Conservation (phyloP, 1,284 basidiomycete species). For the Boletus smithii region DNA sequence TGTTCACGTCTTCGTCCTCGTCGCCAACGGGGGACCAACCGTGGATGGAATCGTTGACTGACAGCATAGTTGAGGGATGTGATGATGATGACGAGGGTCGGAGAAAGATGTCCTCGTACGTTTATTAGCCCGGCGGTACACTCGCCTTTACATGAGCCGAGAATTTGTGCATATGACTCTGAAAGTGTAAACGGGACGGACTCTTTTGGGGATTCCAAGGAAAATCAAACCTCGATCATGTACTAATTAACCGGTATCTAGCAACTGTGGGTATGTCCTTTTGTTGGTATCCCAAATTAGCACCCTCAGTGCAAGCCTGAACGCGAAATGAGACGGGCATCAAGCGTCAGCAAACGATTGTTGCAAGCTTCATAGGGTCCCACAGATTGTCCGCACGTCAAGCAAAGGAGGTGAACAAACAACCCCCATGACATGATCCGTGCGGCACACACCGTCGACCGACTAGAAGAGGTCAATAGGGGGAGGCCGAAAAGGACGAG, state of each 20-base stretch:
- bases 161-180: conserved; percentile 1
- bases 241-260: conserved; percentile 10
- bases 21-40: conserved; percentile 31
- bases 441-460: not conserved
- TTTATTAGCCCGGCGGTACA: conserved; percentile 9
- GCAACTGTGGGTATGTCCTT: not conserved
- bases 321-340: not conserved
- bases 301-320: not conserved
- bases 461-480: not conserved
- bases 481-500: not conserved
- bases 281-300: conserved; percentile 2
- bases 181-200: conserved; percentile 3
- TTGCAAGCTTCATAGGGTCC: not conserved
- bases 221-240: conserved; percentile 13
- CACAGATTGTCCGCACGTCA: not conserved
- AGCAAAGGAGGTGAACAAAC: not conserved
- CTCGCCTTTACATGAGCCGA: conserved; percentile 1
- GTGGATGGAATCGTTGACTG: conserved; percentile 11
- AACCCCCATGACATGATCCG: not conserved
- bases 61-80: conserved; percentile 8
- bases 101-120: not conserved
- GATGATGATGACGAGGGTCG: not conserved
- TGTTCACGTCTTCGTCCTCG: conserved; percentile 30
- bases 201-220: not conserved
- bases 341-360: not conserved